Percentiles rank a stretch among this genome's conserved stretches.
phyloP scores from a whole-genome alignment of 495 filamentous ascomycete genomes.

The Neohortaea acidophila region DNA sequence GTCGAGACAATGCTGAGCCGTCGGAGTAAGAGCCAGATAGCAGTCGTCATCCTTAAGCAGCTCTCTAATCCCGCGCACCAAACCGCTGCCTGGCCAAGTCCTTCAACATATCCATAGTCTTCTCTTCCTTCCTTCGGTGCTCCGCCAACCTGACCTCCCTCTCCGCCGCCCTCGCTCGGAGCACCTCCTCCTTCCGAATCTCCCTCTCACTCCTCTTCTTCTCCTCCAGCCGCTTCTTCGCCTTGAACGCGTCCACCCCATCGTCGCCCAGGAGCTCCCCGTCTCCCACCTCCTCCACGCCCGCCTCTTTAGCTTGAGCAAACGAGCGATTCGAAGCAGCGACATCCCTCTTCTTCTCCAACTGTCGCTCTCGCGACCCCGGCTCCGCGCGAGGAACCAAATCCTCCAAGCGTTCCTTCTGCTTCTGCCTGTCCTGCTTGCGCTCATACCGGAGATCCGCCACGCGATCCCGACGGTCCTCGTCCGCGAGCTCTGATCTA shows the following conservation, averaged over 20 bases:
- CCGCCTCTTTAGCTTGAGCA: constrained; percentile 40
- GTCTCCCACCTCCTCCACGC: constrained; percentile 42
- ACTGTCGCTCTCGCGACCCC: constrained; percentile 65
- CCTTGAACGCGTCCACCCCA: constrained; percentile 40
- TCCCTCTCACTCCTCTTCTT: constrained; percentile 51
- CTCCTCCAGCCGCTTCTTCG: constrained; percentile 37
- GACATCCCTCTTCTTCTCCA: constrained; percentile 64
- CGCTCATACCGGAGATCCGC: constrained; percentile 44
- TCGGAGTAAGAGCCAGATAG: background rate
- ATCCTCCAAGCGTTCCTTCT: constrained; percentile 59
- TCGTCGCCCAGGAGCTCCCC: constrained; percentile 49
- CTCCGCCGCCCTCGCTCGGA: constrained; percentile 44
- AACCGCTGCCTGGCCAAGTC: constrained; percentile 45
- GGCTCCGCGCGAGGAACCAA: constrained; percentile 69
- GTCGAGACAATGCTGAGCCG: background rate
- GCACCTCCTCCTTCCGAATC: constrained; percentile 47
- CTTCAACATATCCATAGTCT: constrained; percentile 50
- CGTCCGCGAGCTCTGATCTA: constrained; percentile 40
- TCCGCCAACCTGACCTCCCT: constrained; percentile 44
- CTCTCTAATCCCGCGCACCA: constrained; percentile 25
- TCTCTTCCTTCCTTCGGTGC: constrained; percentile 45
- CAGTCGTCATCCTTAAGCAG: too few relatives aligned
- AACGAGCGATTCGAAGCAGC: constrained; percentile 41
- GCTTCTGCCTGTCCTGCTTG: constrained; percentile 42
- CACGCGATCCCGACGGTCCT: constrained; percentile 38